Evolutionary conservation across 1,284 basidiomycete species (phyloP), one percentile per base, ranked within the genome.

Genomic region (Tilletia walkeri): DNA sequence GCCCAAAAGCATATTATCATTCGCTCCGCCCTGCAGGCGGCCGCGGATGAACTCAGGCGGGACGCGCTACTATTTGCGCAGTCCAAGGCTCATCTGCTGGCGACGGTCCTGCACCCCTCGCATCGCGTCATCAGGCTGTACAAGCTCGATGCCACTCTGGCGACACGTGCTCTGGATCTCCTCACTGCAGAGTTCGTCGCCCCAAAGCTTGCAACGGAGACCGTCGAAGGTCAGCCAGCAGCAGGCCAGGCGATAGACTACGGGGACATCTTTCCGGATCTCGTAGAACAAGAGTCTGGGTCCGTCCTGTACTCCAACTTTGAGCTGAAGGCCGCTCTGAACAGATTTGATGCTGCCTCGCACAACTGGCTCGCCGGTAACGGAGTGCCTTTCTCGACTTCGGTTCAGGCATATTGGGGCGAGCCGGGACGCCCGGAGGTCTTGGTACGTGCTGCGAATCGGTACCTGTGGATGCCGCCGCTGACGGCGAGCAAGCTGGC

Each of bases 81-180:
- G 14, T 63, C 59, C 9, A 63, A 38, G 36, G 59, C 59, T 18
- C 59, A 63, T 16, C 59, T 63, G 30, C 16, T 63, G 14, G 59
- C 59, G 2, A 63, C 59, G 59, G 16, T 63, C 18, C 38, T 63
- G 4, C 36, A 63, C 41, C 59, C 59, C 12, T 38, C 59, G 36
- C 59, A 63, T 39, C 59, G 59, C 30, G 16, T 63, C 14, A 3
- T 39, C 5, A 24, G 59, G 12, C 4, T 63, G 34, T 38, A 36
- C 36, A 34, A n/a, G 18, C 36, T 63, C 2, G 34, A 39, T 20
- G 30, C 34, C 18, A 38, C 30, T 14, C 16, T 63, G 10, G 59
- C 59, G 16, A 20, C 4, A 10, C 36, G 36, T 39, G 59, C 59
- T 14, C 34, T 63, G 16, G 16, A 39, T n/a, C 34, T 9, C 14